phyloP scores from a whole-genome alignment of 768 basidiomycete genomes.

The Trametes punicea region DNA sequence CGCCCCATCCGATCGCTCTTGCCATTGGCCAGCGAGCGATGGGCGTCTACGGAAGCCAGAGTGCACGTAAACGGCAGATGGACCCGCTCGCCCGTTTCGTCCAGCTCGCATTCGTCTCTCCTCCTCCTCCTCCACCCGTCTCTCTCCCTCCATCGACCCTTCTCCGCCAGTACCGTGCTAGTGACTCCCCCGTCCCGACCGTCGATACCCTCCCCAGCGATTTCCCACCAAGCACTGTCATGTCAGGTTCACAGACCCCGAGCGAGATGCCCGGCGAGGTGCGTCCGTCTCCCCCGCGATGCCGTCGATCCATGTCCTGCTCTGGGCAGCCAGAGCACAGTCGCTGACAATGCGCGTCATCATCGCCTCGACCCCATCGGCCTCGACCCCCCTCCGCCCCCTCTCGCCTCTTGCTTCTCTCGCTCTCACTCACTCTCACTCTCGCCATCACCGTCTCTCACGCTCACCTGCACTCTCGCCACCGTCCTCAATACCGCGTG shows the following conservation, averaged over 20 bases:
- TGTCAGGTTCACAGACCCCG: slow-evolving; percentile 17
- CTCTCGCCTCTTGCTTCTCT: too few species aligned
- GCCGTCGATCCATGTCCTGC: too few species aligned
- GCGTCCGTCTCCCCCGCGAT: neutral
- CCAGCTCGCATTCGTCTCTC: neutral
- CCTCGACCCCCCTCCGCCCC: neutral
- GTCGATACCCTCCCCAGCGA: neutral
- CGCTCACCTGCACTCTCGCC: neutral
- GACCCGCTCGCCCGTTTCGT: too few species aligned
- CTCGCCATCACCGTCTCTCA: neutral
- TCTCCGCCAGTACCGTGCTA: too few species aligned
- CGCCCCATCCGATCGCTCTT: too few species aligned
- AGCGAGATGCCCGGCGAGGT: slow-evolving; percentile 20
- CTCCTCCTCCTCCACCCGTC: neutral
- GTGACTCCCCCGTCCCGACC: neutral
- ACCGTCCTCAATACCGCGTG: neutral
- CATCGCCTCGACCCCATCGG: slow-evolving; percentile 17
- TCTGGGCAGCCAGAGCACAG: too few species aligned
- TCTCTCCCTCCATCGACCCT: neutral
- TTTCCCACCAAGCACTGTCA: neutral
- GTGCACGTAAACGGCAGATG: too few species aligned
- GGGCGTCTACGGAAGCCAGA: neutral
- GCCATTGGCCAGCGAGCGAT: too few species aligned
- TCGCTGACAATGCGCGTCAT: slow-evolving; percentile 16
- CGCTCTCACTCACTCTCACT: neutral